These are phyloP conservation scores for Hyaloperonospora brassicae DNA, from an alignment of 352 stramenopile genomes.

Conservation along the genomic window DNA sequence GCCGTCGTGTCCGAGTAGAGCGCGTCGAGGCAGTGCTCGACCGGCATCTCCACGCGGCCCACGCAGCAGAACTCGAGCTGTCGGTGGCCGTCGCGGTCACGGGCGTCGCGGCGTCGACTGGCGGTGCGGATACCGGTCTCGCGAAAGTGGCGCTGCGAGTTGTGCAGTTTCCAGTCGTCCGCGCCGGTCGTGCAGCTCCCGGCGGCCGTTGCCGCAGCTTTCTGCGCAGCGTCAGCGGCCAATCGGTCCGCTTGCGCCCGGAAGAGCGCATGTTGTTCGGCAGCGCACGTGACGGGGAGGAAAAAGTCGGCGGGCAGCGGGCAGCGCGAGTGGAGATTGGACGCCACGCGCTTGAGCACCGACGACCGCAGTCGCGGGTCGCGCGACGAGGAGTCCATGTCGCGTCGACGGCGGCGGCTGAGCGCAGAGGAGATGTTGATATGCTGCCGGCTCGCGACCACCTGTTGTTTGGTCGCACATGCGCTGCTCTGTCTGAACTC, in stretches of 20 bases:
- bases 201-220: slow-evolving; percentile 44
- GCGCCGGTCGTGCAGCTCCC: slow-evolving; percentile 54
- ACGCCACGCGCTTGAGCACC: slow-evolving; percentile 31
- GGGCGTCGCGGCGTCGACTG: slow-evolving; percentile 32
- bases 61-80: slow-evolving; percentile 60
- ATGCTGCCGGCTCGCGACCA: background rate
- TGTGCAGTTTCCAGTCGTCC: slow-evolving; percentile 61
- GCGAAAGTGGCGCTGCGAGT: slow-evolving; percentile 58
- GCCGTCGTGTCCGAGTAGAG: slow-evolving; percentile 54
- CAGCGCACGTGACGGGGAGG: slow-evolving; percentile 26
- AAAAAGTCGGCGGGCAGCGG: slow-evolving; percentile 45
- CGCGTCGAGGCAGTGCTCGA: slow-evolving; percentile 39
- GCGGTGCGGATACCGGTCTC: slow-evolving; percentile 59
- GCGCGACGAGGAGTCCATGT: slow-evolving; percentile 22
- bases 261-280: slow-evolving; percentile 35
- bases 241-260: slow-evolving; percentile 31
- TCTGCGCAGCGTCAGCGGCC: slow-evolving; percentile 28
- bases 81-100: slow-evolving; percentile 28
- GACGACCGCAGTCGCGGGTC: slow-evolving; percentile 21
- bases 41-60: slow-evolving; percentile 40
- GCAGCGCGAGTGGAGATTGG: slow-evolving; percentile 22
- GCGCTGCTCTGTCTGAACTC: slow-evolving; percentile 16
- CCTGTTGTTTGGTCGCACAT: slow-evolving; percentile 16
- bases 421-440: slow-evolving; percentile 4
- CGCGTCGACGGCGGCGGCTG: background rate